Base-by-base conservation (phyloP, 1,284 basidiomycete genomes). In the Testicularia cyperi region DNA sequence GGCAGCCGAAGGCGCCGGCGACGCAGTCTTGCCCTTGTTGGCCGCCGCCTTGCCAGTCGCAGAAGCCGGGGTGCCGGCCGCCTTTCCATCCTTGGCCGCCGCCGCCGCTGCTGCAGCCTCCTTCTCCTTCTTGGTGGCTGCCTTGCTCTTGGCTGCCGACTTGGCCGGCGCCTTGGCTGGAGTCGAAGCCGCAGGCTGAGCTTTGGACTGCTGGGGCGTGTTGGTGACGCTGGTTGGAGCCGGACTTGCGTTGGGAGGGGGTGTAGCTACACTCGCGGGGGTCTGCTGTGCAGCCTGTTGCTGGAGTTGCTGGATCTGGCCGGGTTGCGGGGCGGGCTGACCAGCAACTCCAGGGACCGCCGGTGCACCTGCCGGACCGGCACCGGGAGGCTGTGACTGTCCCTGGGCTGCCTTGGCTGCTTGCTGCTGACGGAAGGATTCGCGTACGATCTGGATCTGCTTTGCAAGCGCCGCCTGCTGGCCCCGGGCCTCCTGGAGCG, bases 401-500 rank as follows among this genome's bases (percentile, higher is more conserved):
- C 31, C 14, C 30, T 31, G 30, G 8, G 13, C 23, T 21, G 41
- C 36, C 20, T 41, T 30, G 18, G 45, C 42, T 43, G 57, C 48
- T 41, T 67, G 62, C 26, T 70, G 63, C 20, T 64, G 65, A 6
- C 65, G 44, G 21, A 66, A 61, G 26, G 53, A 56, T 46, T 68
- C 69, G 14, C 65, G 44, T 1, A 66, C 57, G 15, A 71, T 44
- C 15, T 65, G 61, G 15, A 69, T 68, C 44, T 71, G 69, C 29
- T 66, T 62, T 10, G 69, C 69, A 10, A 69, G 35, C 22, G 45
- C 58, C 39, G 61, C 54, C 41, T 69, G 69, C 28, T 69, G 65
- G 15, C 53, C 63, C 14, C 64, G 41, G 5, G 62, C 44, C 51
- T 69, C 66, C 33, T 68, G 61, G 36, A 65, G 44, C 22, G 51